Base-by-base conservation (phyloP, 169 alveolate species). In the Plasmodium gonderi region DNA sequence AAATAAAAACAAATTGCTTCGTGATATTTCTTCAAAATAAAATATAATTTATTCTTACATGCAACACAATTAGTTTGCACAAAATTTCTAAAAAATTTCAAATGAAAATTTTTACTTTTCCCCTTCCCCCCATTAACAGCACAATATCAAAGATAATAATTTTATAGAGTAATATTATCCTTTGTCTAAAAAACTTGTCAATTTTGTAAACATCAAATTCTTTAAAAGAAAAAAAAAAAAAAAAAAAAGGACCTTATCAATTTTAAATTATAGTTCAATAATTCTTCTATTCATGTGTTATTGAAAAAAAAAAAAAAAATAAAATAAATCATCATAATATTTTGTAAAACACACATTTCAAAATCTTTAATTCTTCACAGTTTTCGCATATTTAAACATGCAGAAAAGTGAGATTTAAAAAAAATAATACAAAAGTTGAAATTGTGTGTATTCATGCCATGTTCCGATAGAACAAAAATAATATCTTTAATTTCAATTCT, bases 221-320 rank as follows among this genome's bases (percentile, higher is more conserved):
- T 8, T n/a, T 29, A 26, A 47, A 78, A 51, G 40, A 51, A 23
- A 26, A 5, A 49, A 51, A 38, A 78, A 60, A 78, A 51, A 23
- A 26, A 5, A 49, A 51, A 38, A 78, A 60, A 60, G 26, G 26
- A 60, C 17, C 26, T 12, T 12, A 60, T 78, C 36, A 26, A 26
- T 78, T 78, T 78, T 78, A 78, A 78, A 47, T 17, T 49, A 49
- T n/a, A 29, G n/a, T 26, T 78, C 65, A 20, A 31, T 38, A 26
- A 31, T 23, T 2, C 40, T 78, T 29, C 36, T 78, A 47, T 64
- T 78, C 23, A 78, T 17, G 8, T 11, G 65, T 26, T 44, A 47
- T 64, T 8, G 33, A 9, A 78, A 49, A 8, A 38, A 78, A 29
- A 26, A 64, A 45, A 42, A 54, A 23, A 54, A 54, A 54, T 11